These are phyloP conservation scores for Phanerochaete sordida DNA, from an alignment of 768 basidiomycete genomes.

Conservation along the genomic window DNA sequence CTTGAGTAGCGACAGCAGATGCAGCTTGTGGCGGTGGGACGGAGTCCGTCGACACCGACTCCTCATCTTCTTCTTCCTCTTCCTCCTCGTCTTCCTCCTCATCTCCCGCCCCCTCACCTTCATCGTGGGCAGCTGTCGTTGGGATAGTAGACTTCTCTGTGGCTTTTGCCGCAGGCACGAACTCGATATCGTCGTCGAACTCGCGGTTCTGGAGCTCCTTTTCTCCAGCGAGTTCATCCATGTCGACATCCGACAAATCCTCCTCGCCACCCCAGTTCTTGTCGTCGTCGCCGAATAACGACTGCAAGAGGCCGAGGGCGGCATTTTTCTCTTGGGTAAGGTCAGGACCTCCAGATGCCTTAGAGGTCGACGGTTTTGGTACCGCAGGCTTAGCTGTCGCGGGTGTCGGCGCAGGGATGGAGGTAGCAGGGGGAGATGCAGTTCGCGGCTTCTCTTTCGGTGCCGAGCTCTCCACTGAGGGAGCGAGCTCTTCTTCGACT, in stretches of 20 bases:
- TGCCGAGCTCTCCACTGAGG: background rate
- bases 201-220: constrained; percentile 13
- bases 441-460: constrained; percentile 7
- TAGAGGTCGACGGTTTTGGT: background rate
- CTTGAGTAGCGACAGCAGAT: background rate
- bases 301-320: constrained; percentile 45
- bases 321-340: constrained; percentile 42
- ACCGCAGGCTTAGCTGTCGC: background rate
- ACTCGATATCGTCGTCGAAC: constrained; percentile 25
- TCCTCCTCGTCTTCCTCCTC: background rate
- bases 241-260: constrained; percentile 55
- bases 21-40: background rate
- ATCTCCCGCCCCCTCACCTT: background rate
- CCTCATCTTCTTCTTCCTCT: background rate
- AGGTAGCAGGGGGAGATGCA: constrained; percentile 15
- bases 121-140: background rate
- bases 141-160: background rate
- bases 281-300: constrained; percentile 46
- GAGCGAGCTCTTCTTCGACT: background rate
- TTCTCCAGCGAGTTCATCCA: constrained; percentile 26
- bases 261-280: constrained; percentile 62
- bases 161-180: constrained; percentile 8
- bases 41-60: background rate
- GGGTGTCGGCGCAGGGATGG: constrained; percentile 16
- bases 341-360: constrained; percentile 17